Conservation (phyloP, 768 basidiomycete genomes). For the Agrocybe chaxingu region DNA sequence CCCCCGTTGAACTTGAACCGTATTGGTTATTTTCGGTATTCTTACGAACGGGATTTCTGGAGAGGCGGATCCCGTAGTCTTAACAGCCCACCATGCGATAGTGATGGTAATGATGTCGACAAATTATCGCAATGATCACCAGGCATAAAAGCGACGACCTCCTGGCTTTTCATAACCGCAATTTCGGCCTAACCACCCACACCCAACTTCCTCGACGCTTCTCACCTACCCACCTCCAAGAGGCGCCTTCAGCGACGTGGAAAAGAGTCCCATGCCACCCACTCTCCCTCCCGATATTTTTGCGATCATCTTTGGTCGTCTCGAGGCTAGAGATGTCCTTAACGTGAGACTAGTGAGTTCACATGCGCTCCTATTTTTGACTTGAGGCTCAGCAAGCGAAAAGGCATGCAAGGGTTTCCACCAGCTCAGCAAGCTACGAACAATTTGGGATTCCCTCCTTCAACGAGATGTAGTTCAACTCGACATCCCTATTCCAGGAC, state of each 20-base stretch:
- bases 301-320: slow-evolving; percentile 37
- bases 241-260: background rate
- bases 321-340: slow-evolving; percentile 39
- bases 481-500: slow-evolving; percentile 46
- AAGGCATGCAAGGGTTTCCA: slow-evolving; percentile 47
- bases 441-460: slow-evolving; percentile 49
- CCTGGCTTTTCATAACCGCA: too few relatives aligned
- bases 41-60: too few relatives aligned
- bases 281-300: slow-evolving; percentile 48
- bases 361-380: background rate
- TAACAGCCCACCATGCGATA: too few relatives aligned
- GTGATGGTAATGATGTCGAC: too few relatives aligned
- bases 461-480: slow-evolving; percentile 35
- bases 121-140: too few relatives aligned
- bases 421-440: slow-evolving; percentile 40
- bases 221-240: background rate
- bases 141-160: too few relatives aligned
- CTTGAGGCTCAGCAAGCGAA: background rate
- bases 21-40: too few relatives aligned
- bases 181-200: too few relatives aligned
- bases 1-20: too few relatives aligned
- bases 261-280: slow-evolving; percentile 9
- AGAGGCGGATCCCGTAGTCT: too few relatives aligned
- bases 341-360: slow-evolving; percentile 45
- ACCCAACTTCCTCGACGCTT: background rate